These are phyloP conservation scores for Scheffersomyces segobiensis DNA, from an alignment of 1,139 yeast species.

Conservation along the genomic window DNA sequence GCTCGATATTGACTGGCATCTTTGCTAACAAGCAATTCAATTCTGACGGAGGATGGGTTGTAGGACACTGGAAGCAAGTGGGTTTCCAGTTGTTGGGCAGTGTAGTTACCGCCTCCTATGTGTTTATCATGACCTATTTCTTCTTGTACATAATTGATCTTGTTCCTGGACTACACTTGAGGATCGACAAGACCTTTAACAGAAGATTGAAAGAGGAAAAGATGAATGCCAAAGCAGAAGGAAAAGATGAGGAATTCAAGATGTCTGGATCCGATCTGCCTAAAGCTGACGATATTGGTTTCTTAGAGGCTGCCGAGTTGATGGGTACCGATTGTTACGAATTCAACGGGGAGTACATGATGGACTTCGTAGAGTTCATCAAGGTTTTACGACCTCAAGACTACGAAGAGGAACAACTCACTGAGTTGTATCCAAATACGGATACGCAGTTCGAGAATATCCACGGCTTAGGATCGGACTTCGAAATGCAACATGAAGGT, in stretches of 20 bases:
- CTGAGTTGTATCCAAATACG: neutral
- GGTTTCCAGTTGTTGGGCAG: conserved; percentile 51
- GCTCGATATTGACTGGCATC: conserved; percentile 44
- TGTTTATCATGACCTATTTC: conserved; percentile 34
- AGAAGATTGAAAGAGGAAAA: conserved; percentile 26
- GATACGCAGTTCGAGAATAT: neutral
- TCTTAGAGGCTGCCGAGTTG: conserved; percentile 39
- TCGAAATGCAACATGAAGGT: conserved; percentile 16
- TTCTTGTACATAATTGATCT: conserved; percentile 43
- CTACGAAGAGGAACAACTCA: conserved; percentile 23
- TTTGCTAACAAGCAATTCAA: conserved; percentile 36
- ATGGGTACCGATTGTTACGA: conserved; percentile 52
- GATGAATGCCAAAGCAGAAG: conserved; percentile 3
- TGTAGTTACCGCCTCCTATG: conserved; percentile 42
- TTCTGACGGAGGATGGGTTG: conserved; percentile 50
- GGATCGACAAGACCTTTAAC: conserved; percentile 46
- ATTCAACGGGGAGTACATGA: conserved; percentile 52
- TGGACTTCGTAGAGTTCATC: conserved; percentile 50
- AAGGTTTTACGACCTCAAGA: conserved; percentile 45
- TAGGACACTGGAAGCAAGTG: conserved; percentile 48
- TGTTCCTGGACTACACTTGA: conserved; percentile 48
- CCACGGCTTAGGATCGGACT: conserved; percentile 16
- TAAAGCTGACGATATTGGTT: conserved; percentile 9
- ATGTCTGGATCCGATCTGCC: conserved; percentile 14
- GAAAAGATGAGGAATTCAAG: conserved; percentile 21